Conservation (phyloP, 768 basidiomycete genomes). For the Pleurotus pulmonarius region DNA sequence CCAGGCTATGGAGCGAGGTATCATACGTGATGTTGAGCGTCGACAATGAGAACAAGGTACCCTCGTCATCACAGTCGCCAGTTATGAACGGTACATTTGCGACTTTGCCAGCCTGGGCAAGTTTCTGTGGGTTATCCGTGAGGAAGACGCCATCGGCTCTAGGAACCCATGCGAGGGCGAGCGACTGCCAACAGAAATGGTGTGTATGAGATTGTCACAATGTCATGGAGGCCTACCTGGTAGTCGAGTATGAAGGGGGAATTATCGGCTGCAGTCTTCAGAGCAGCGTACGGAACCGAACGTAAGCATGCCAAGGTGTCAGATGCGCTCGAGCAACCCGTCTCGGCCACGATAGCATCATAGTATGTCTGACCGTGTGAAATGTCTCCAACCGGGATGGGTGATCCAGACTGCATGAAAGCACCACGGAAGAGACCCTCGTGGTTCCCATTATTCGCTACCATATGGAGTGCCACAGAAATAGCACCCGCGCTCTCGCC, state of each 20-base stretch:
- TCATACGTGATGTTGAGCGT: constrained; percentile 27
- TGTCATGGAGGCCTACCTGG: constrained; percentile 23
- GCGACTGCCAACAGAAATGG: too few species aligned
- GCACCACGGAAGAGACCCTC: constrained; percentile 45
- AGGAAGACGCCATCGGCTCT: constrained; percentile 48
- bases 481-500: constrained; percentile 49
- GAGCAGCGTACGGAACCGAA: constrained; percentile 26
- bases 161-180: constrained; percentile 40
- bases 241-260: constrained; percentile 35
- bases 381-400: constrained; percentile 39
- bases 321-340: constrained; percentile 24
- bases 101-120: constrained; percentile 38
- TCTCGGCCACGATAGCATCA: constrained; percentile 33
- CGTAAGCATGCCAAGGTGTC: constrained; percentile 42
- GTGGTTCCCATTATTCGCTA: constrained; percentile 39
- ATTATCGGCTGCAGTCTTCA: constrained; percentile 35
- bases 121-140: constrained; percentile 35
- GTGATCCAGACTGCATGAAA: constrained; percentile 49
- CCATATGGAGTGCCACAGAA: constrained; percentile 47
- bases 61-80: constrained; percentile 47
- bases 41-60: constrained; percentile 25
- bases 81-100: constrained; percentile 43
- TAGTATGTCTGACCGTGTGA: constrained; percentile 41
- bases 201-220: not conserved
- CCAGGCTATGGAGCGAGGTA: too few species aligned